phyloP scores from a whole-genome alignment of 2,329 filamentous ascomycete species.

The Akanthomyces muscarius region DNA sequence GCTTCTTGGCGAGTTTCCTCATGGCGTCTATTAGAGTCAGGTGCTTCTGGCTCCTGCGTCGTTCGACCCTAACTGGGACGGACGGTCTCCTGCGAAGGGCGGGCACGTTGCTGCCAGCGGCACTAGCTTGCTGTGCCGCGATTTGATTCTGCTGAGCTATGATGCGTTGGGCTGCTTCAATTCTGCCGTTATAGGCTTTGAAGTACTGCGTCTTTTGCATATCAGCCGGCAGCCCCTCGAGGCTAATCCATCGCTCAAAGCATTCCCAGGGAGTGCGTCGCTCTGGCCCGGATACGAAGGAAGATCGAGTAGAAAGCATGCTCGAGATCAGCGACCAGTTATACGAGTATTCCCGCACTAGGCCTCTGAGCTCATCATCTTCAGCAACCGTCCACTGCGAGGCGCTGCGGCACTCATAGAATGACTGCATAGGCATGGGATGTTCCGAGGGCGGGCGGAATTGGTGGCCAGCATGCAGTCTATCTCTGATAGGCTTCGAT shows the following conservation, averaged over 20 bases:
- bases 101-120: constrained; percentile 30
- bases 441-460: constrained; percentile 91
- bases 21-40: constrained; percentile 88
- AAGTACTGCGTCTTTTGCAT: constrained; percentile 97
- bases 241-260: constrained; percentile 91
- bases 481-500: constrained; percentile 83
- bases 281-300: constrained; percentile 81
- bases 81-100: constrained; percentile 64
- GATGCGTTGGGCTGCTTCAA: constrained; percentile 55
- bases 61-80: constrained; percentile 78
- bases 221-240: constrained; percentile 86
- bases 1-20: constrained; percentile 91
- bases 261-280: constrained; percentile 96
- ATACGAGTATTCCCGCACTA: constrained; percentile 91
- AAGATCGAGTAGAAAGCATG: constrained; percentile 68
- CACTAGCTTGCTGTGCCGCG: constrained; percentile 47
- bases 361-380: constrained; percentile 79
- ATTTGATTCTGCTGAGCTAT: constrained; percentile 52
- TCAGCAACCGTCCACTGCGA: constrained; percentile 91
- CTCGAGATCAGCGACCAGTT: constrained; percentile 95
- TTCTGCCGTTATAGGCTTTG: constrained; percentile 61
- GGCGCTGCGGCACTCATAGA: constrained; percentile 81
- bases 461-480: constrained; percentile 84
- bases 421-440: constrained; percentile 82
- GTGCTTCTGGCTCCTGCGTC: constrained; percentile 80